Conservation (phyloP, 2,329 filamentous ascomycete species). For the Aspergillus sergii region DNA sequence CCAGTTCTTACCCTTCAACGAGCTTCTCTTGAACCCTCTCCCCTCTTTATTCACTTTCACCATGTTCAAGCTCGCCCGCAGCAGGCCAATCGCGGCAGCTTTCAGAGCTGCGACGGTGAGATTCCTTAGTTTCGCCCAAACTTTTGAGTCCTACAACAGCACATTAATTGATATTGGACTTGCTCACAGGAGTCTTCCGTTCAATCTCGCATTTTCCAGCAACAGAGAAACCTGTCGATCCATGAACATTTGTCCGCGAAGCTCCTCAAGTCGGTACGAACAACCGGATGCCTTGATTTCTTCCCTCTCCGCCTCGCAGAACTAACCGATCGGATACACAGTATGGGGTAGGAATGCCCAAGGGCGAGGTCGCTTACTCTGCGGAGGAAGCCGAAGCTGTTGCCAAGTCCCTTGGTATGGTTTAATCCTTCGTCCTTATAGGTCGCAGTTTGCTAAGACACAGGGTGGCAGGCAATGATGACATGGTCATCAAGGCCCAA, state of each 20-base stretch:
- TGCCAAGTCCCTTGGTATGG: slow-evolving; percentile 80
- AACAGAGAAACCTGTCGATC: slow-evolving; percentile 91
- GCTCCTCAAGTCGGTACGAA: slow-evolving; percentile 70
- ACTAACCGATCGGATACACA: slow-evolving; percentile 45
- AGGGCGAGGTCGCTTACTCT: slow-evolving; percentile 81
- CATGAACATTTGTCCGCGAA: slow-evolving; percentile 98
- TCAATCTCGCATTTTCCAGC: slow-evolving; percentile 59
- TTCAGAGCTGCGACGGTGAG: slow-evolving; percentile 76
- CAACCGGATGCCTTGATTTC: slow-evolving; percentile 2
- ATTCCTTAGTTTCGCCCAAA: slow-evolving; percentile 22
- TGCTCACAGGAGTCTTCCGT: slow-evolving; percentile 57
- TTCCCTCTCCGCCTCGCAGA: slow-evolving; percentile 1
- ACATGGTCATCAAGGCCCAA: slow-evolving; percentile 99
- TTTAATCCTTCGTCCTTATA: slow-evolving; percentile 8
- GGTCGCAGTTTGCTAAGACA: slow-evolving; percentile 23
- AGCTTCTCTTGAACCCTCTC: slow-evolving; percentile 17
- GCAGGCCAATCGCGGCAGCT: slow-evolving; percentile 72
- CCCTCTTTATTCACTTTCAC: slow-evolving; percentile 38
- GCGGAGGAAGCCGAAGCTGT: slow-evolving; percentile 87
- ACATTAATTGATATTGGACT: slow-evolving; percentile 54
- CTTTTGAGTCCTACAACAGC: slow-evolving; percentile 29
- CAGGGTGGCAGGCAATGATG: slow-evolving; percentile 65
- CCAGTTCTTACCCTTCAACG: slow-evolving; percentile 8
- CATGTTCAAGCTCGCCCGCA: slow-evolving; percentile 90
- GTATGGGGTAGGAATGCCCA: slow-evolving; percentile 94